phyloP scores from a whole-genome alignment of 2,329 filamentous ascomycete species.

The Microcyclospora pomicola region DNA sequence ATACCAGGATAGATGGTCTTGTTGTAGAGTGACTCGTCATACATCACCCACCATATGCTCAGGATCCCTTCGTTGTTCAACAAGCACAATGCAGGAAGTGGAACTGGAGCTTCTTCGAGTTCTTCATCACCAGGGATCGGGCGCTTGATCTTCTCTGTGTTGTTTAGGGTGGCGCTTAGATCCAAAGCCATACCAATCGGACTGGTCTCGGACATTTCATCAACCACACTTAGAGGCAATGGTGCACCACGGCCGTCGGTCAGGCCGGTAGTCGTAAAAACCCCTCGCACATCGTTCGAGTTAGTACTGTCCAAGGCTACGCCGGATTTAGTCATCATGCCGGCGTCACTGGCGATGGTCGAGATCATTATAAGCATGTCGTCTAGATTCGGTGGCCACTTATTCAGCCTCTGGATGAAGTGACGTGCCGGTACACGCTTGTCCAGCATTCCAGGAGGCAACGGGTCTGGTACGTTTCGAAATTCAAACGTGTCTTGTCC shows the following conservation, averaged over 20 bases:
- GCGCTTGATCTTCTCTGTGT: slow-evolving; percentile 9
- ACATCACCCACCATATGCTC: slow-evolving; percentile 81
- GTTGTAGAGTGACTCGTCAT: slow-evolving; percentile 68
- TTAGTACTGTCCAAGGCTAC: slow-evolving; percentile 1
- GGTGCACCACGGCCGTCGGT: slow-evolving; percentile 64
- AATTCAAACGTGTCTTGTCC: not conserved
- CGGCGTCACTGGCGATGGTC: slow-evolving; percentile 65
- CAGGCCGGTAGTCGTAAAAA: slow-evolving; percentile 43
- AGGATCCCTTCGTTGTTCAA: slow-evolving; percentile 83
- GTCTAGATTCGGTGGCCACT: slow-evolving; percentile 66
- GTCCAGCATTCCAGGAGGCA: slow-evolving; percentile 36
- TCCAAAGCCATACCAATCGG: slow-evolving; percentile 72
- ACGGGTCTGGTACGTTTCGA: not conserved
- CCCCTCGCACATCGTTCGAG: slow-evolving; percentile 2
- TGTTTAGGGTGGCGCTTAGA: slow-evolving; percentile 37
- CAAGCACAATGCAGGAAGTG: slow-evolving; percentile 70
- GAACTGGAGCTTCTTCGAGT: slow-evolving; percentile 62
- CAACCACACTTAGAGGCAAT: slow-evolving; percentile 49
- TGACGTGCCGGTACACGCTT: slow-evolving; percentile 53
- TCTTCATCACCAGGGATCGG: slow-evolving; percentile 45
- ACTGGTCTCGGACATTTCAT: slow-evolving; percentile 55
- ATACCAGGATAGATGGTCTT: slow-evolving; percentile 62
- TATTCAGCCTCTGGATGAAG: slow-evolving; percentile 59
- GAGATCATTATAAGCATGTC: slow-evolving; percentile 74
- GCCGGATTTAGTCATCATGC: slow-evolving; percentile 62